Conservation (phyloP, 2,329 filamentous ascomycete species). For the Talaromyces sp. region DNA sequence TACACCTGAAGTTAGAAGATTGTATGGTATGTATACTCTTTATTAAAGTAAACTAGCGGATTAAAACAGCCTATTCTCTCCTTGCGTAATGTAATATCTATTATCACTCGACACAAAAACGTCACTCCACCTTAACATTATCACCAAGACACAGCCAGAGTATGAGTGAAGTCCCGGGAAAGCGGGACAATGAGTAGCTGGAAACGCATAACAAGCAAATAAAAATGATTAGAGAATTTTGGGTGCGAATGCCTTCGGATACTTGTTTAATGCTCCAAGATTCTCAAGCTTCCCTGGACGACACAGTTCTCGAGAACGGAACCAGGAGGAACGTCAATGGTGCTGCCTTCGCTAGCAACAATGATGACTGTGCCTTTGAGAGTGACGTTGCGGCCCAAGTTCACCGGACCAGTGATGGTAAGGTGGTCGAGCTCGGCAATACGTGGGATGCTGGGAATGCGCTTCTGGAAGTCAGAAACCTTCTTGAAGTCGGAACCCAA, state of each 20-base stretch:
- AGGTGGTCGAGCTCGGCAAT: conserved; percentile 64
- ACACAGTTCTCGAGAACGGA: conserved; percentile 98
- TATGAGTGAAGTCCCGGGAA: not conserved
- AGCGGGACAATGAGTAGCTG: not conserved
- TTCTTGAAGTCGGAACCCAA: conserved; percentile 99
- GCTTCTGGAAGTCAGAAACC: conserved; percentile 70
- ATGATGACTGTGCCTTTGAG: conserved; percentile 98
- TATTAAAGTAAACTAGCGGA: conserved; percentile 2
- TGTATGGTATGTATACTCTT: not conserved
- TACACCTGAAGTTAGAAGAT: too few relatives aligned
- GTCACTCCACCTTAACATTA: not conserved
- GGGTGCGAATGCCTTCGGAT: not conserved
- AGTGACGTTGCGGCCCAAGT: conserved; percentile 90
- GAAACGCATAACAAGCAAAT: not conserved
- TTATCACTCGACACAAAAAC: conserved; percentile 1
- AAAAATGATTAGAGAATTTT: conserved; percentile 1
- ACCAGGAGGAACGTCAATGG: conserved; percentile 94
- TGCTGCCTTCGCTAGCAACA: conserved; percentile 94
- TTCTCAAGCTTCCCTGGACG: conserved; percentile 88
- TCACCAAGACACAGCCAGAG: not conserved
- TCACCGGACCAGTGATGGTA: conserved; percentile 96
- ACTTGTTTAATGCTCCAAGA: conserved; percentile 59
- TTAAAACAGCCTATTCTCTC: not conserved
- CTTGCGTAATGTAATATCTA: conserved; percentile 1
- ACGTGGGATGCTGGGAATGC: conserved; percentile 49